Percentiles rank a stretch among this genome's conserved stretches.
phyloP scores from a whole-genome alignment of 805 yeast species.

The Cyberlindnera japonica region DNA sequence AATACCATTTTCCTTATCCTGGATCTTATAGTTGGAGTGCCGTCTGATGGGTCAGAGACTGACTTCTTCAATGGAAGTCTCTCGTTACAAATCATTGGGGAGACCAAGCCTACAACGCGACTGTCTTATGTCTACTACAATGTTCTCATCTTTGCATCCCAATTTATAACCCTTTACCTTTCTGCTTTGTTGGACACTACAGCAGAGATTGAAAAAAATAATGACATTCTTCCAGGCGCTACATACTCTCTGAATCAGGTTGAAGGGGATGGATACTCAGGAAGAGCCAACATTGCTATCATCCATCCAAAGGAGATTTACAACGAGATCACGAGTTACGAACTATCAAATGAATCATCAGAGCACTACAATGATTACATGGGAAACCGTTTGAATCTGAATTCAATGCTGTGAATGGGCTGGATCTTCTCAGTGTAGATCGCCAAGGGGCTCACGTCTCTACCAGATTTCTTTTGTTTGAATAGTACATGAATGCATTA shows the following conservation, averaged over 20 bases:
- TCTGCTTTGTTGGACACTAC: slow-evolving; percentile 31
- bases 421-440: no score
- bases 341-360: slow-evolving; percentile 3
- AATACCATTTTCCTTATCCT: slow-evolving; percentile 30
- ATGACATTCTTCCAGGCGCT: slow-evolving; percentile 28
- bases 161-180: slow-evolving; percentile 30
- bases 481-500: slow-evolving; percentile 3
- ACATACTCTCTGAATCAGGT: slow-evolving; percentile 19
- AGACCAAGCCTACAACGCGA: slow-evolving; percentile 31
- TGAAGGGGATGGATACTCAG: slow-evolving; percentile 44
- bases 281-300: slow-evolving; percentile 34
- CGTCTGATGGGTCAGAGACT: not conserved
- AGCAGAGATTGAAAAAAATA: slow-evolving; percentile 25
- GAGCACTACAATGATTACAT: slow-evolving; percentile 15
- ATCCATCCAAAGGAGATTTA: slow-evolving; percentile 33
- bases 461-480: no score
- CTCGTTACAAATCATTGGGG: slow-evolving; percentile 46
- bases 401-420: slow-evolving; percentile 4
- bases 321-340: slow-evolving; percentile 22
- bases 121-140: slow-evolving; percentile 30
- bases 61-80: slow-evolving; percentile 34
- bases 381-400: slow-evolving; percentile 11
- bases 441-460: no score
- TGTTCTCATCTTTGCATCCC: slow-evolving; percentile 28
- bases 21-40: slow-evolving; percentile 35